Evolutionary conservation across 805 yeast genomes (phyloP).

Genomic region (Starmerella geochares): DNA sequence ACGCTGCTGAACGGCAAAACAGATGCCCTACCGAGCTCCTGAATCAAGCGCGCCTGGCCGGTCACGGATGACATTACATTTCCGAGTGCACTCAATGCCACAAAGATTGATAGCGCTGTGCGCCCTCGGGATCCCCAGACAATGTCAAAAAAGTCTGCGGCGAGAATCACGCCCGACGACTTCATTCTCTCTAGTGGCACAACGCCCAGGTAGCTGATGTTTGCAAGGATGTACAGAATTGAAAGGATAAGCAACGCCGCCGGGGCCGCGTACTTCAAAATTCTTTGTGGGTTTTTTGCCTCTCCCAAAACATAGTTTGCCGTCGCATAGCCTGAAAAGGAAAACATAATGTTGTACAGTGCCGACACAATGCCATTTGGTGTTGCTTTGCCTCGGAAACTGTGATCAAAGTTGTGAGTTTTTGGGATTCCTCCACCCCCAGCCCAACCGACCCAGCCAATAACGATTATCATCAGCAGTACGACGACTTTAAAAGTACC

Average conservation of each 20-base stretch:
- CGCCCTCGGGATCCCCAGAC: conserved; percentile 65
- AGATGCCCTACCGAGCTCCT: conserved; percentile 75
- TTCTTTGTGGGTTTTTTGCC: conserved; percentile 59
- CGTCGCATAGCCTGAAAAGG: conserved; percentile 72
- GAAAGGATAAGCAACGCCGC: conserved; percentile 51
- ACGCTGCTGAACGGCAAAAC: conserved; percentile 61
- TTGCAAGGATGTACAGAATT: conserved; percentile 60
- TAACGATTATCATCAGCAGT: conserved; percentile 55
- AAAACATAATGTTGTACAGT: conserved; percentile 73
- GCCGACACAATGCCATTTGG: conserved; percentile 45
- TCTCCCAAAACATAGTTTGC: conserved; percentile 77
- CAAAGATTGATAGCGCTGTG: conserved; percentile 65
- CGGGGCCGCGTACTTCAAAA: conserved; percentile 66
- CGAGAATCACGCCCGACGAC: conserved; percentile 57
- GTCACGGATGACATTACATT: conserved; percentile 71
- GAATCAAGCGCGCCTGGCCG: conserved; percentile 71
- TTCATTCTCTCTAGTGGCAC: conserved; percentile 39
- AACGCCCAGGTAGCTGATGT: conserved; percentile 55
- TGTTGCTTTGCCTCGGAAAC: conserved; percentile 38
- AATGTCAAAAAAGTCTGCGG: conserved; percentile 62
- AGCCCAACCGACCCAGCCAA: conserved; percentile 72
- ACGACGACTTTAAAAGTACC: conserved; percentile 66
- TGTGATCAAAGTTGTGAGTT: conserved; percentile 50
- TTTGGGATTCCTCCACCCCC: conserved; percentile 47
- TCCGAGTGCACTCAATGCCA: conserved; percentile 71